phyloP scores from a whole-genome alignment of 257 asterid genomes.

The Haberlea rhodopensis region DNA sequence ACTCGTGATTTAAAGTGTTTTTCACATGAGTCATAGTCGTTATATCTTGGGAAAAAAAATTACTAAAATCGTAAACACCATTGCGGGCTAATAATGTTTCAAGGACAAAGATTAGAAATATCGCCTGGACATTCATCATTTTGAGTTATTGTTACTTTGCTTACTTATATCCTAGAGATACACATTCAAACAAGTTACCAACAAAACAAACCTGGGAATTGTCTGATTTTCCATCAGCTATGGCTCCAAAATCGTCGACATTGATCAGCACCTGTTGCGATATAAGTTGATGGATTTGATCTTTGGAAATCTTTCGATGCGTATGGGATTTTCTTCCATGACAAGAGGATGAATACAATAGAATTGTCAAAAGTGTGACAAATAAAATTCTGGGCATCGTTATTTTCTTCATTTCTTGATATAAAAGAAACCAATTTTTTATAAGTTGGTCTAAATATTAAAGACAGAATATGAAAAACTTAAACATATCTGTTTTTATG shows the following conservation, averaged over 20 bases:
- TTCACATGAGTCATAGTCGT: too few species aligned
- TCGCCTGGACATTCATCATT: too few species aligned
- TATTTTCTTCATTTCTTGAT: not conserved
- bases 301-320: not conserved
- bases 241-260: slow-evolving; percentile 75
- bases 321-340: not conserved
- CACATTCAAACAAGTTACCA: too few species aligned
- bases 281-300: not conserved
- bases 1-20: too few species aligned
- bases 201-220: slow-evolving; percentile 75
- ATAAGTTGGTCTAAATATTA: too few species aligned
- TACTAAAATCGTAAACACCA: too few species aligned
- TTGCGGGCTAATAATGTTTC: too few species aligned
- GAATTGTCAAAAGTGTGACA: not conserved
- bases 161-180: too few species aligned
- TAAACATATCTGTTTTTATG: not conserved
- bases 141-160: too few species aligned
- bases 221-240: slow-evolving; percentile 54
- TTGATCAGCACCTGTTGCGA: slow-evolving; percentile 25
- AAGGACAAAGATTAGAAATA: too few species aligned
- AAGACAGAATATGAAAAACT: not conserved
- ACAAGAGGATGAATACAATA: not conserved
- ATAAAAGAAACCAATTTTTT: too few species aligned
- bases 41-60: too few species aligned
- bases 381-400: not conserved